Evolutionary conservation across 208 protist genomes (phyloP), one percentile per base, ranked within the genome.

Genomic region (Crithidia fasciculata): DNA sequence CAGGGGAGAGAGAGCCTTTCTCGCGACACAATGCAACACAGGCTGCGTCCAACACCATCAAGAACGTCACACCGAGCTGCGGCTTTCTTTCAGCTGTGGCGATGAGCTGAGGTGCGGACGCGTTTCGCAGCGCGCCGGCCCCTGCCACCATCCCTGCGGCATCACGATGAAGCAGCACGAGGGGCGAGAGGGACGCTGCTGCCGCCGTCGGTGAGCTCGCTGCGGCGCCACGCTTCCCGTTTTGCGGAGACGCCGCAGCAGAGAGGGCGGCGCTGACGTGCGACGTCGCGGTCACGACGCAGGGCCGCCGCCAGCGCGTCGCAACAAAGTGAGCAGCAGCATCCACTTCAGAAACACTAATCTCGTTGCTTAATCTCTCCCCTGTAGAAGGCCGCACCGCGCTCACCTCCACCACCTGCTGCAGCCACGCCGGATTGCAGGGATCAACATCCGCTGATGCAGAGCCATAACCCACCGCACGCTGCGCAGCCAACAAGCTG

Each of bases 41-140:
- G 6, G 79, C 84, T n/a, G 81, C 81, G 36, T 85, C 76, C 49
- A 92, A 50, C 36, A 79, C 77, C 43, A 66, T 57, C 44, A 92
- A 60, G 43, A 92, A 72, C 5, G 74, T 68, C 15, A 74, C 45
- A 13, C 74, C 74, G 16, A 5, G 18, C 28, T 37, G 3, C 15
- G 4, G 39, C 12, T 10, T 10, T 12, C 16, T 58, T 62, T 43
- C 41, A 45, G 67, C 16, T 47, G 54, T 10, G 15, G 10, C 10
- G 36, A 0, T 13, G 13, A 7, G 37, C 9, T 19, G 19, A 6
- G 3, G 36, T n/a, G 44, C 39, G 2, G 28, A 44, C 12, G 15
- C 44, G 8, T 8, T 12, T 9, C 4, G 3, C 10, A 8, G 45
- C 19, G 5, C 16, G 16, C 3, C 36, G 15, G 47, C 63, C 3